These are phyloP conservation scores for Alternaria longipes DNA, from an alignment of 2,329 filamentous ascomycete species.

Conservation along the genomic window DNA sequence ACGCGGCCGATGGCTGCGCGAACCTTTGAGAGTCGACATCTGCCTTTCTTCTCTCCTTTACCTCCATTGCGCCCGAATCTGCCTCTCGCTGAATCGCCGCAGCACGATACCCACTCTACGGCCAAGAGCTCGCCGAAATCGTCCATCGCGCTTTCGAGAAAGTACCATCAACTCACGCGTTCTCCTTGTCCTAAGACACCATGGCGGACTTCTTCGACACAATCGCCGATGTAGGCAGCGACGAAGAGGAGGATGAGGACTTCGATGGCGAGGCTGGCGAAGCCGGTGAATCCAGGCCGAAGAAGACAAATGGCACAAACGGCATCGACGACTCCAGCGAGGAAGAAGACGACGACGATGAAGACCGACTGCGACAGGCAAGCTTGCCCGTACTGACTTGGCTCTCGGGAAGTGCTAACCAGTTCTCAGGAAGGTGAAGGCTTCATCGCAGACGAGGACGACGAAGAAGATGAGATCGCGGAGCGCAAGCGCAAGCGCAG, in stretches of 20 bases:
- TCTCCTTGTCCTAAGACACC: conserved; percentile 39
- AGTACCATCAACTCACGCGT: conserved; percentile 30
- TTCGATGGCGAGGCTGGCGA: conserved; percentile 44
- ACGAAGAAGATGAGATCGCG: conserved; percentile 74
- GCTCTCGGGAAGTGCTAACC: conserved; percentile 24
- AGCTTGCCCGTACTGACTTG: conserved; percentile 15
- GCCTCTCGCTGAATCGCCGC: conserved; percentile 27
- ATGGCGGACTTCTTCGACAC: conserved; percentile 75
- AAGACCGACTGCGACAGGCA: conserved; percentile 46
- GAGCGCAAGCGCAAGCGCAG: conserved; percentile 67
- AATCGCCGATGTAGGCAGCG: conserved; percentile 82
- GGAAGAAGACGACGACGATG: conserved; percentile 54
- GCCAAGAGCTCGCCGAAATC: conserved; percentile 19
- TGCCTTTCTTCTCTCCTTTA: conserved; percentile 28
- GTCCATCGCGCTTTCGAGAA: conserved; percentile 14
- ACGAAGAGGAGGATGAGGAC: conserved; percentile 51
- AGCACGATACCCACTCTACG: conserved; percentile 17
- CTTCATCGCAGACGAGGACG: conserved; percentile 94
- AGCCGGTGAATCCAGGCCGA: conserved; percentile 30
- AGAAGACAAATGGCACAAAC: conserved; percentile 42
- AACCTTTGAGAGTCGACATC: conserved; percentile 28
- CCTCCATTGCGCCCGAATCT: conserved; percentile 24
- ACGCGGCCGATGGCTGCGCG: conserved; percentile 30
- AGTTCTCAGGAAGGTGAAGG: conserved; percentile 79
- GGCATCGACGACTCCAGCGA: conserved; percentile 51